Evolutionary conservation across 2,329 filamentous ascomycete genomes (phyloP).

Genomic region (Xenosphaeropsis pyriputrescens): DNA sequence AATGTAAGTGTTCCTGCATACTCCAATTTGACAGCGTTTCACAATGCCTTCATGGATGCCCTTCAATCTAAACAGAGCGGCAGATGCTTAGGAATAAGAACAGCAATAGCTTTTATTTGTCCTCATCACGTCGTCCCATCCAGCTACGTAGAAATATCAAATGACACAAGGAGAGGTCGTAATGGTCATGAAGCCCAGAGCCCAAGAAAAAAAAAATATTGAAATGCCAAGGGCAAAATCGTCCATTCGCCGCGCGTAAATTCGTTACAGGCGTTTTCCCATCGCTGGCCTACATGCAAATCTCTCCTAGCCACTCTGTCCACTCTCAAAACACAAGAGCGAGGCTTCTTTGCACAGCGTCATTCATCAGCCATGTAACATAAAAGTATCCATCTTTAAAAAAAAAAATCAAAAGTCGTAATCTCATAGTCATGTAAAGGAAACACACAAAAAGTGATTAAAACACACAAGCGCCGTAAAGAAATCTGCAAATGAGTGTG

Average conservation of each 20-base stretch:
- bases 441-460: not conserved
- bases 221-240: not conserved
- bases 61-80: too few relatives aligned
- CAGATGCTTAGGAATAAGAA: too few relatives aligned
- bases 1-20: too few relatives aligned
- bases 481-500: not conserved
- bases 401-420: constrained; percentile 2
- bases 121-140: constrained; percentile 1
- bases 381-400: not conserved
- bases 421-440: constrained; percentile 1
- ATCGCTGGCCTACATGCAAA: not conserved
- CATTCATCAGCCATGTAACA: constrained; percentile 3
- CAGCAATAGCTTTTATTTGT: constrained; percentile 1
- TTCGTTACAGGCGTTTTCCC: constrained; percentile 1
- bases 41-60: too few relatives aligned
- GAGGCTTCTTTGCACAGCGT: not conserved
- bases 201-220: not conserved
- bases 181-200: not conserved
- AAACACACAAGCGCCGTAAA: not conserved
- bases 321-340: not conserved
- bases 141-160: not conserved
- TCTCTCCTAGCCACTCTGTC: not conserved
- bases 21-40: too few relatives aligned
- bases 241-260: constrained; percentile 1
- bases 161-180: not conserved